Conservation (phyloP, 371 early-diverging fungal species). For the Mucor irregularis region DNA sequence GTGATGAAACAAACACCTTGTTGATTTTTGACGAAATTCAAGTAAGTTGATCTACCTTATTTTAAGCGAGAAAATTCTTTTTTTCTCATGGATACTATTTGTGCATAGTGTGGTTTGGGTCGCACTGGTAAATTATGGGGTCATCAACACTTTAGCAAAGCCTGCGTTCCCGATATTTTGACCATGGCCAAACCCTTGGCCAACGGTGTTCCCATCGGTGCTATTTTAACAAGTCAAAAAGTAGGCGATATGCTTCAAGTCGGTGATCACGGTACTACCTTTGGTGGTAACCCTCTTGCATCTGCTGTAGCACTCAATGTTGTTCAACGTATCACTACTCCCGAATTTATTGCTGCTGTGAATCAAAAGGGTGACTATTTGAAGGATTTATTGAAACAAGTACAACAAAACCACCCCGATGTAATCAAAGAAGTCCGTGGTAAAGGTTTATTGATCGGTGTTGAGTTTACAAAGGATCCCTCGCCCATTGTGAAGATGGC, state of each 20-base stretch:
- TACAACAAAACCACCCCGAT: conserved; percentile 51
- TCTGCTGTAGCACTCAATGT: conserved; percentile 75
- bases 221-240: conserved; percentile 70
- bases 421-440: conserved; percentile 82
- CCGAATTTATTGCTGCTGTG: conserved; percentile 73
- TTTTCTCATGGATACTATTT: not conserved
- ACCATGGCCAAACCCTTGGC: conserved; percentile 96
- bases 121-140: conserved; percentile 92
- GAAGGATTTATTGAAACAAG: conserved; percentile 42
- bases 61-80: not conserved
- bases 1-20: conserved; percentile 80
- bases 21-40: conserved; percentile 97
- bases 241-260: conserved; percentile 63
- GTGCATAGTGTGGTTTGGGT: conserved; percentile 79
- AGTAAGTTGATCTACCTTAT: conserved; percentile 21
- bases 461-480: conserved; percentile 70
- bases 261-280: conserved; percentile 92
- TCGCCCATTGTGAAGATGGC: conserved; percentile 71
- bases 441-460: conserved; percentile 81
- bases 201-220: conserved; percentile 96
- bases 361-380: conserved; percentile 59
- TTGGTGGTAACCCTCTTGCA: conserved; percentile 91
- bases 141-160: conserved; percentile 68
- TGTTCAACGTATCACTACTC: conserved; percentile 64
- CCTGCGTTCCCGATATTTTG: conserved; percentile 86